Conservation (phyloP, 1,284 basidiomycete species). For the Porodaedalea pini region DNA sequence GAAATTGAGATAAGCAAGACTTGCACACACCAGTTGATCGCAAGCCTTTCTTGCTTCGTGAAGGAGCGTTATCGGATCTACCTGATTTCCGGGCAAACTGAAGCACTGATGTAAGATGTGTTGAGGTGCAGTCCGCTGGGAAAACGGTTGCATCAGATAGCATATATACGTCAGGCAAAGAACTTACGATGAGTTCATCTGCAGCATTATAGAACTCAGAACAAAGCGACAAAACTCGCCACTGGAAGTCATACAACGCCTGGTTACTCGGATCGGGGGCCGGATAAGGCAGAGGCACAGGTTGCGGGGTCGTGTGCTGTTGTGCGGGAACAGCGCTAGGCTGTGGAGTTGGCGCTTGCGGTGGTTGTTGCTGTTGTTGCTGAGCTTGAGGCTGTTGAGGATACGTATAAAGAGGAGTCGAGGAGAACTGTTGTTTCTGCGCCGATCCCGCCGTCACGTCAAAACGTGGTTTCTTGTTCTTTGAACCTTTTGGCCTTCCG, state of each 20-base stretch:
- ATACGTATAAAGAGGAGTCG: slow-evolving; percentile 25
- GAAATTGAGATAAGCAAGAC: background rate
- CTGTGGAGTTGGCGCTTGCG: slow-evolving; percentile 11
- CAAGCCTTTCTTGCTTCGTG: slow-evolving; percentile 73
- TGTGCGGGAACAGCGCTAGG: slow-evolving; percentile 21
- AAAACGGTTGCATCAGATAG: slow-evolving; percentile 21
- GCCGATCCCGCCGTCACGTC: slow-evolving; percentile 8
- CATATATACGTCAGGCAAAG: slow-evolving; percentile 13
- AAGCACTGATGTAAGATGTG: slow-evolving; percentile 76
- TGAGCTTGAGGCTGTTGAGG: slow-evolving; percentile 27
- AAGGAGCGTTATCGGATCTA: slow-evolving; percentile 70
- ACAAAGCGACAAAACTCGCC: slow-evolving; percentile 75
- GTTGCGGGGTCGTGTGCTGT: slow-evolving; percentile 32
- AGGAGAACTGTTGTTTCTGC: slow-evolving; percentile 27
- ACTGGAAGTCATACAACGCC: slow-evolving; percentile 80
- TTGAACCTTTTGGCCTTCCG: slow-evolving; percentile 26
- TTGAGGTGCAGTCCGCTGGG: slow-evolving; percentile 62
- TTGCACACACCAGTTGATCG: slow-evolving; percentile 58
- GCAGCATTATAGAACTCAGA: slow-evolving; percentile 81
- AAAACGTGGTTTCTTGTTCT: slow-evolving; percentile 24
- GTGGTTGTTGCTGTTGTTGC: slow-evolving; percentile 12
- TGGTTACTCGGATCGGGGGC: slow-evolving; percentile 60
- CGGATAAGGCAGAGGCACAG: slow-evolving; percentile 25
- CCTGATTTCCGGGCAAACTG: slow-evolving; percentile 60
- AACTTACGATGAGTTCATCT: slow-evolving; percentile 73